Percentiles rank a stretch among this genome's conserved stretches.
phyloP scores from a whole-genome alignment of 305 asterid genomes.

The Fraxinus paxiana region DNA sequence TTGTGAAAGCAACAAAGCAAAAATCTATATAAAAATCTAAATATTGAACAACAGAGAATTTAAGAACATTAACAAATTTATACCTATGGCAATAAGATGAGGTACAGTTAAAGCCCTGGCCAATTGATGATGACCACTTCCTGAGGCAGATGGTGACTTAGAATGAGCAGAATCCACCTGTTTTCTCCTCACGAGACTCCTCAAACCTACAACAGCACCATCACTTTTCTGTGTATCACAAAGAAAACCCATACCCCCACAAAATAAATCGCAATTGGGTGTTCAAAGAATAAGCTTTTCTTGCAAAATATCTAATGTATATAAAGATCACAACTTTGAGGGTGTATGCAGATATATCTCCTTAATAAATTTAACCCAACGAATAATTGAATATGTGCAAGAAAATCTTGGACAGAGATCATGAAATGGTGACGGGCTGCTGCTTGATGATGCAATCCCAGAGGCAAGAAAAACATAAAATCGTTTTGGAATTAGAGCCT shows the following conservation, averaged over 20 bases:
- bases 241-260: slow-evolving; percentile 50
- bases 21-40: not conserved
- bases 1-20: not conserved
- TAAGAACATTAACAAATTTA: not conserved
- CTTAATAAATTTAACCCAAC: not conserved
- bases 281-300: slow-evolving; percentile 22
- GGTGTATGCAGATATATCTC: not conserved
- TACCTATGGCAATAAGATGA: slow-evolving; percentile 88
- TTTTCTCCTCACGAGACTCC: slow-evolving; percentile 75
- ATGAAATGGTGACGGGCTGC: slow-evolving; percentile 4
- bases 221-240: slow-evolving; percentile 36
- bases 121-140: slow-evolving; percentile 47
- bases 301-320: slow-evolving; percentile 13
- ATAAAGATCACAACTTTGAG: not conserved
- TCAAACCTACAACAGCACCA: slow-evolving; percentile 43
- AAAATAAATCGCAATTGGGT: slow-evolving; percentile 17
- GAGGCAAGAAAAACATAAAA: slow-evolving; percentile 20
- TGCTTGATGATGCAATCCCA: slow-evolving; percentile 13
- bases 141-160: slow-evolving; percentile 37
- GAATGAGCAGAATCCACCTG: slow-evolving; percentile 76
- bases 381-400: slow-evolving; percentile 13
- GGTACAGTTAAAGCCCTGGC: slow-evolving; percentile 80
- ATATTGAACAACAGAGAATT: not conserved
- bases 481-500: slow-evolving; percentile 19
- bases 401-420: slow-evolving; percentile 20